Evolutionary conservation across 2,329 filamentous ascomycete species (phyloP).

Genomic region (Phaeosphaeriaceae sp.): DNA sequence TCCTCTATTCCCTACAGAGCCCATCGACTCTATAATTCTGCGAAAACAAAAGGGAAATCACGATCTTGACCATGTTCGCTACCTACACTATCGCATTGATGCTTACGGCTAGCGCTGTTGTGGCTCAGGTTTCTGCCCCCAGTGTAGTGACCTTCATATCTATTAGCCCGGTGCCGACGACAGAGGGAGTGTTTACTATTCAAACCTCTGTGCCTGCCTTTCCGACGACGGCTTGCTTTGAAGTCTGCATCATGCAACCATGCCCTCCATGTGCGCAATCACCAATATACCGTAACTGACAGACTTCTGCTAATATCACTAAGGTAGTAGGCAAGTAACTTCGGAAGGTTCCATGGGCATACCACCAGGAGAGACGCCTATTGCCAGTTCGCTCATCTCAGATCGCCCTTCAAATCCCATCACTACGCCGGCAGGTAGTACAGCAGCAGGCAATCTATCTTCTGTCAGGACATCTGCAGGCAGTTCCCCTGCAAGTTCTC

Average conservation of each 20-base stretch:
- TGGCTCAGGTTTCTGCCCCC: conserved; percentile 20
- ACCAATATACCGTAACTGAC: background rate
- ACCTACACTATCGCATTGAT: conserved; percentile 29
- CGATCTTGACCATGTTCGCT: conserved; percentile 29
- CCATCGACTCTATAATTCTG: too few species aligned
- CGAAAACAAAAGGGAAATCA: background rate
- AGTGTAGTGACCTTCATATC: conserved; percentile 20
- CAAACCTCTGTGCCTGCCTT: conserved; percentile 31
- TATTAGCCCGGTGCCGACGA: conserved; percentile 22
- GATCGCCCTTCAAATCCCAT: background rate
- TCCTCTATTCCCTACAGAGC: too few species aligned
- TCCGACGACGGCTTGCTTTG: conserved; percentile 26
- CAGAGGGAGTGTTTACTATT: conserved; percentile 33
- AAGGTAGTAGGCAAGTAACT: conserved; percentile 9
- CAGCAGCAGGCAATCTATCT: background rate
- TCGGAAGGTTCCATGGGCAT: conserved; percentile 20
- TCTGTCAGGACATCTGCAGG: background rate
- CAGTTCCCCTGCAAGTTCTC: background rate
- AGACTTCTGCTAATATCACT: conserved; percentile 5
- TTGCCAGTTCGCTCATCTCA: background rate
- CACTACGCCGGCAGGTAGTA: background rate
- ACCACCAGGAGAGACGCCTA: conserved; percentile 26
- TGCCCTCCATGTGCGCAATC: conserved; percentile 34
- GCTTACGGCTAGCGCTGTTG: conserved; percentile 33
- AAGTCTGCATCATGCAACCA: conserved; percentile 35